These are phyloP conservation scores for Penicillium paradoxum DNA, from an alignment of 495 filamentous ascomycete genomes.

Conservation along the genomic window DNA sequence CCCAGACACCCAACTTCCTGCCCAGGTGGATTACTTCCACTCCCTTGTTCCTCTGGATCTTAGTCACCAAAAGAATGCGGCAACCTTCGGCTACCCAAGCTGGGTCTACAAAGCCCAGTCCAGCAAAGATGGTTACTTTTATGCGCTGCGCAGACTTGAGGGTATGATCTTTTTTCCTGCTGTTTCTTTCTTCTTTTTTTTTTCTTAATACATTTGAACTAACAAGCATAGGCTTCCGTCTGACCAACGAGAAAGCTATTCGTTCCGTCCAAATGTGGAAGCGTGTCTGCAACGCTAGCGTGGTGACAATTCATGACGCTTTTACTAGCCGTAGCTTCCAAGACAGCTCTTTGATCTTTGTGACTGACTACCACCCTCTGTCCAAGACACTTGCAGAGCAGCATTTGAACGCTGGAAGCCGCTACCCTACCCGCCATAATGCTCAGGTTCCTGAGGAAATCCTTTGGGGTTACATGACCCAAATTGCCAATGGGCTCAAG, in stretches of 20 bases:
- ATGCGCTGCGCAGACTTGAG: slow-evolving; percentile 81
- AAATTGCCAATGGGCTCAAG: slow-evolving; percentile 85
- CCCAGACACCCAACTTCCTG: slow-evolving; percentile 64
- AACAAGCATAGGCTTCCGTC: slow-evolving; percentile 54
- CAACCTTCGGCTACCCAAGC: slow-evolving; percentile 76
- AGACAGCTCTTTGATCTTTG: slow-evolving; percentile 90
- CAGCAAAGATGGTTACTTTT: slow-evolving; percentile 76
- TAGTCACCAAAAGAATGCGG: slow-evolving; percentile 66
- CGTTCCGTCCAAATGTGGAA: slow-evolving; percentile 87
- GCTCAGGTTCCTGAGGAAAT: slow-evolving; percentile 65
- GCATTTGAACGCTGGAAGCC: slow-evolving; percentile 58
- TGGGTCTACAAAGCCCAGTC: slow-evolving; percentile 97
- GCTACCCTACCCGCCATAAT: slow-evolving; percentile 45
- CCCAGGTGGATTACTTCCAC: slow-evolving; percentile 77
- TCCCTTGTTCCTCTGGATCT: slow-evolving; percentile 87
- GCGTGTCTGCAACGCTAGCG: slow-evolving; percentile 70
- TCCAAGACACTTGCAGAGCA: slow-evolving; percentile 86
- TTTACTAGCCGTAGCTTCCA: slow-evolving; percentile 92
- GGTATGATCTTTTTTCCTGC: no score
- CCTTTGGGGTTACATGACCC: slow-evolving; percentile 88
- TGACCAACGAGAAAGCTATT: slow-evolving; percentile 86
- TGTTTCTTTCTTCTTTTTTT: not conserved
- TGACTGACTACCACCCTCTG: slow-evolving; percentile 86
- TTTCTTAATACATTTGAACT: not conserved
- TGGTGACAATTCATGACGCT: slow-evolving; percentile 84